These are phyloP conservation scores for Metarhizium brunneum DNA, from an alignment of 2,329 filamentous ascomycete genomes.

Conservation along the genomic window DNA sequence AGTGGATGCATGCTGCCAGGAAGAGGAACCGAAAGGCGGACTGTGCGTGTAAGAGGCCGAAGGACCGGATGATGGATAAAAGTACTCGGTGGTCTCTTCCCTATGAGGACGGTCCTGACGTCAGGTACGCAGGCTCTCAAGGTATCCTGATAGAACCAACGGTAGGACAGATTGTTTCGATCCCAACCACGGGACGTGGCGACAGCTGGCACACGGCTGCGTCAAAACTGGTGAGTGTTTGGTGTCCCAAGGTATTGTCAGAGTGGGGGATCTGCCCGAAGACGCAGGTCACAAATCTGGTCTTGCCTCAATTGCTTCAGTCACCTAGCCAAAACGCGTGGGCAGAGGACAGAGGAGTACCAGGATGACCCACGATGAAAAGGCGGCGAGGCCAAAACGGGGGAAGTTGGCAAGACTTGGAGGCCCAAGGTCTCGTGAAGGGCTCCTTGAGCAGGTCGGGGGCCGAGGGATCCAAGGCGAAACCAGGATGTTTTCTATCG, in stretches of 20 bases:
- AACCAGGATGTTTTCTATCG: not conserved
- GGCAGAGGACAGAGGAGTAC: not conserved
- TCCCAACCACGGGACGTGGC: not conserved
- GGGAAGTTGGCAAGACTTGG: not conserved
- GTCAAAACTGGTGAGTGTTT: not conserved
- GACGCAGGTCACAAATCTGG: not conserved
- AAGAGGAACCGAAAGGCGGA: conserved; percentile 2
- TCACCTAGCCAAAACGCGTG: not conserved
- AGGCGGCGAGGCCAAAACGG: not conserved
- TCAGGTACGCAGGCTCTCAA: not conserved
- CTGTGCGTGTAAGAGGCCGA: conserved; percentile 4
- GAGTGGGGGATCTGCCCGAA: not conserved
- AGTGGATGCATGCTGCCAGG: conserved; percentile 8
- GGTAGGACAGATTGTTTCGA: not conserved
- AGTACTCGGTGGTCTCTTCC: not conserved
- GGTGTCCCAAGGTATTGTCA: not conserved
- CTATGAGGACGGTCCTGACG: not conserved
- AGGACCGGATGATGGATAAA: not conserved
- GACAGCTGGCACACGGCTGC: not conserved
- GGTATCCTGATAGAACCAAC: not conserved
- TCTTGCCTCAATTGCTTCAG: not conserved
- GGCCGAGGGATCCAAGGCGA: not conserved
- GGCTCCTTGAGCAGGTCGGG: not conserved
- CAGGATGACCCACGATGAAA: not conserved
- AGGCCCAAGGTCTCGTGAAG: not conserved